Percentiles rank a stretch among this genome's conserved stretches.
Evolutionary conservation across 257 asterid genomes (phyloP).

Genomic region (Knoxia roxburghii): DNA sequence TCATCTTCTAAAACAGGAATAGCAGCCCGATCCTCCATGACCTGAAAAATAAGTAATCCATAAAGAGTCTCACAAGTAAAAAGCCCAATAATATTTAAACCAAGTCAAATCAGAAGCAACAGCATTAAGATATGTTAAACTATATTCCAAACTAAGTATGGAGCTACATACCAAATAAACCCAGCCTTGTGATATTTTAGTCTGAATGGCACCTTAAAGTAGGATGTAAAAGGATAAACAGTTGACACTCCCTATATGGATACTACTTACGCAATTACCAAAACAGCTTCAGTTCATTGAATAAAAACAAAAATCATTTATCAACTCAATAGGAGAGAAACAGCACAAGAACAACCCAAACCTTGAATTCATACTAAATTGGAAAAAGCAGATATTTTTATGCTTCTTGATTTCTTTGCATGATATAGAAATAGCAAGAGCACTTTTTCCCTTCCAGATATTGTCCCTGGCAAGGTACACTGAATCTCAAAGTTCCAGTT

Average conservation of each 20-base stretch:
- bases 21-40: constrained; percentile 53
- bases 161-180: constrained; percentile 1
- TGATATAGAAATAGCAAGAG: neutral
- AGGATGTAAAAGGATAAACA: neutral
- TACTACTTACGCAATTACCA: neutral
- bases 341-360: neutral
- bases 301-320: neutral
- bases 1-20: constrained; percentile 53
- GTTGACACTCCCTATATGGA: neutral
- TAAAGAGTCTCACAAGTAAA: constrained; percentile 17
- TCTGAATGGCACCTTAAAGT: neutral
- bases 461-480: neutral
- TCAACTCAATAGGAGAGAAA: neutral
- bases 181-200: neutral
- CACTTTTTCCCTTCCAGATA: neutral
- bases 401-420: neutral
- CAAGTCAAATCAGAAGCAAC: neutral
- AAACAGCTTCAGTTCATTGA: neutral
- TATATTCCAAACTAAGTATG: neutral
- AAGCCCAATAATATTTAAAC: neutral
- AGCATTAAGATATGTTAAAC: constrained; percentile 1
- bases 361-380: neutral
- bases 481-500: neutral
- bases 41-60: constrained; percentile 40
- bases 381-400: neutral